Evolutionary conservation across 345 rosid genomes (phyloP).

Genomic region (Camelina neglecta): DNA sequence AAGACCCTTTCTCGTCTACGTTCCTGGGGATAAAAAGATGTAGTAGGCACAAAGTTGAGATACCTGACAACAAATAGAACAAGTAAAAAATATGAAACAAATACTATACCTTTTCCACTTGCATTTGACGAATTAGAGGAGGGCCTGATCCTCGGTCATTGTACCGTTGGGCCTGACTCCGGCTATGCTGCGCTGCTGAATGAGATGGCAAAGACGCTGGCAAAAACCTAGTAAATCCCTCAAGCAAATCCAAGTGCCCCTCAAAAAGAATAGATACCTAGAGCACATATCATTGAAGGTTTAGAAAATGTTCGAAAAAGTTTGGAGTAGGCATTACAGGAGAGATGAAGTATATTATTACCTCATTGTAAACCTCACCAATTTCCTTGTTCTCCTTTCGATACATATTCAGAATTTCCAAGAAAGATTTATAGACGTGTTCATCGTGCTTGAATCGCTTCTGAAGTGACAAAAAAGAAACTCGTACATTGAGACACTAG

Average conservation of each 20-base stretch:
- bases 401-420: constrained; percentile 88
- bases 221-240: constrained; percentile 86
- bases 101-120: constrained; percentile 66
- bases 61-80: constrained; percentile 4
- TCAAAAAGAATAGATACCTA: constrained; percentile 86
- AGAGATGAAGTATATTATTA: constrained; percentile 35
- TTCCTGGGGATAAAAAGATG: constrained; percentile 54
- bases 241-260: constrained; percentile 83
- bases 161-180: constrained; percentile 58
- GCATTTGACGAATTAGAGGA: constrained; percentile 56
- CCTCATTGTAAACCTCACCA: constrained; percentile 90
- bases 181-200: constrained; percentile 52
- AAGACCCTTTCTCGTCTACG: constrained; percentile 66
- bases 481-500: constrained; percentile 7
- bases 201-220: constrained; percentile 72
- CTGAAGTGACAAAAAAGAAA: constrained; percentile 53
- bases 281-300: constrained; percentile 13
- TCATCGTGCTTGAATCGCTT: constrained; percentile 85
- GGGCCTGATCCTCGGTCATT: constrained; percentile 58
- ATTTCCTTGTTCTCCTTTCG: constrained; percentile 90
- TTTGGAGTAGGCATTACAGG: constrained; percentile 13
- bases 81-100: constrained; percentile 21
- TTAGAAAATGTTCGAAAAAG: neutral
- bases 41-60: constrained; percentile 30
- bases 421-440: constrained; percentile 86